A percentile compares a stretch with the other conserved stretches of the same genome.
phyloP scores from a whole-genome alignment of 2,329 filamentous ascomycete species.

The Pseudogymnoascus sp. region DNA sequence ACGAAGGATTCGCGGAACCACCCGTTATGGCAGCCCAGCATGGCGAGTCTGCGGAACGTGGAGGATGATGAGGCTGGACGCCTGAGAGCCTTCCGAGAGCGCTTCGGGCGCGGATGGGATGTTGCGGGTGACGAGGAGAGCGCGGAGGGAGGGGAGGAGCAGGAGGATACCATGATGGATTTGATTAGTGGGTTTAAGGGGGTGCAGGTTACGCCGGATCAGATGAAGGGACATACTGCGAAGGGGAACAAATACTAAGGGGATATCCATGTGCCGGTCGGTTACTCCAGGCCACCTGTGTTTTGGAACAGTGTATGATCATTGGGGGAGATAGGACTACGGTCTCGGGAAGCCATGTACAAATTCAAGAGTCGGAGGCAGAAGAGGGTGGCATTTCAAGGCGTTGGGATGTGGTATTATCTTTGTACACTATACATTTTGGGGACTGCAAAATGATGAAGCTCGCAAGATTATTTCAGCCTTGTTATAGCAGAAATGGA shows the following conservation, averaged over 20 bases:
- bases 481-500: conserved; percentile 7
- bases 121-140: conserved; percentile 33
- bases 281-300: not conserved
- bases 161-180: conserved; percentile 48
- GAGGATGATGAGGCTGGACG: conserved; percentile 93
- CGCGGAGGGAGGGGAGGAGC: conserved; percentile 24
- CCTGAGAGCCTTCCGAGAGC: conserved; percentile 73
- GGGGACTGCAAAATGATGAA: not conserved
- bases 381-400: conserved; percentile 3
- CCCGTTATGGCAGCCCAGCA: conserved; percentile 81
- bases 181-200: conserved; percentile 41
- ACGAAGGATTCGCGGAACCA: conserved; percentile 84
- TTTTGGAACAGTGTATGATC: conserved; percentile 4
- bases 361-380: conserved; percentile 18
- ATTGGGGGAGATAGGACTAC: not conserved
- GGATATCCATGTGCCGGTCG: not conserved
- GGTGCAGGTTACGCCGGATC: conserved; percentile 17
- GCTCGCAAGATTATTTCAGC: conserved; percentile 12
- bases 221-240: conserved; percentile 30
- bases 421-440: conserved; percentile 7
- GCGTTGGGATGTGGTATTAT: conserved; percentile 8
- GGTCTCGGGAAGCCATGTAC: conserved; percentile 22
- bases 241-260: conserved; percentile 30
- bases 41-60: conserved; percentile 72
- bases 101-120: conserved; percentile 83